Percentiles rank a stretch among this genome's conserved stretches.
Conservation (phyloP, 2,329 filamentous ascomycete species). For the Alternaria sp. region DNA sequence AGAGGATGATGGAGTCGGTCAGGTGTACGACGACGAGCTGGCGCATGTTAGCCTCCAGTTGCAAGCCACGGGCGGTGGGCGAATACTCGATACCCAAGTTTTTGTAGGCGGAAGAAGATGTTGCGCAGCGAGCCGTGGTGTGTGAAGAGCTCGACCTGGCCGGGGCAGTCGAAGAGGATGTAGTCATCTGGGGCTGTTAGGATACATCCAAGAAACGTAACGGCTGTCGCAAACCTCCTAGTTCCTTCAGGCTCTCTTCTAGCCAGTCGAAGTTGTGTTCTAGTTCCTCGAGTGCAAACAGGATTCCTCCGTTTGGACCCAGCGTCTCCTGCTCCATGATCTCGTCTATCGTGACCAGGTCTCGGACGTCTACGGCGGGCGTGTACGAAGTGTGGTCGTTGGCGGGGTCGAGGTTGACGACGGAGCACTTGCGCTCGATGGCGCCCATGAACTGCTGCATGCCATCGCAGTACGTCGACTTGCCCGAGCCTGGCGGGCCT, state of each 20-base stretch:
- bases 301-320: conserved; percentile 88
- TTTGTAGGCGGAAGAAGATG: conserved; percentile 89
- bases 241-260: conserved; percentile 76
- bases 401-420: conserved; percentile 95
- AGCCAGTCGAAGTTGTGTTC: conserved; percentile 95
- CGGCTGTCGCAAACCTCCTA: conserved; percentile 62
- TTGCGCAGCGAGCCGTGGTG: conserved; percentile 91
- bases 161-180: conserved; percentile 92
- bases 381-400: conserved; percentile 93
- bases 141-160: conserved; percentile 96
- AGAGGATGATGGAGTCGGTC: conserved; percentile 91
- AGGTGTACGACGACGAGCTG: conserved; percentile 93
- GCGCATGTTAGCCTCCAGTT: conserved; percentile 29
- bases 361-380: conserved; percentile 87
- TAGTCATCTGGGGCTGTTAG: conserved; percentile 72
- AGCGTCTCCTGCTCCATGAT: conserved; percentile 92
- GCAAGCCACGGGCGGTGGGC: conserved; percentile 30
- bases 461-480: conserved; percentile 98
- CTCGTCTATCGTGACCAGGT: conserved; percentile 87
- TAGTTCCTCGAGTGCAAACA: conserved; percentile 94
- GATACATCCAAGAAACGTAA: conserved; percentile 2
- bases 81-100: conserved; percentile 87
- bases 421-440: conserved; percentile 91
- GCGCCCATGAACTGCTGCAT: conserved; percentile 99
- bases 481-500: conserved; percentile 93